These are phyloP conservation scores for Danielozyma ontarioensis DNA, from an alignment of 805 yeast species.

Conservation along the genomic window DNA sequence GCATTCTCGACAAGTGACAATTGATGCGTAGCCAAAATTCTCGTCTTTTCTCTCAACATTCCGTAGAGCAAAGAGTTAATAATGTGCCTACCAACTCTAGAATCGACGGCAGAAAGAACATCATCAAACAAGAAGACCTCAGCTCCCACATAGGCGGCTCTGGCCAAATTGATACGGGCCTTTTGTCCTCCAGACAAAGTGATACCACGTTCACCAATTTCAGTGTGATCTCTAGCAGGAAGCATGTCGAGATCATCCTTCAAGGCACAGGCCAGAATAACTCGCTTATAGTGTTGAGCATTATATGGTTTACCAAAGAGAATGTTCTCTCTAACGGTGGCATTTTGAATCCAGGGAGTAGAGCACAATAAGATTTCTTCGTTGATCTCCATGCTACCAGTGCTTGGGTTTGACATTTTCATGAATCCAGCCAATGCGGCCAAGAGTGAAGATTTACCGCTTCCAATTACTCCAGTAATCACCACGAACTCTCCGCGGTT, in stretches of 20 bases:
- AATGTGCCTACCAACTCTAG: conserved; percentile 39
- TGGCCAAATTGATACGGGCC: conserved; percentile 40
- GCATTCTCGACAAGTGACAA: conserved; percentile 34
- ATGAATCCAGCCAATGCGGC: conserved; percentile 37
- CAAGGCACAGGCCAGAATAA: conserved; percentile 35
- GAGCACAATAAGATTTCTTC: conserved; percentile 31
- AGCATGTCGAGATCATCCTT: conserved; percentile 31
- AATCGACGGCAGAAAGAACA: conserved; percentile 41
- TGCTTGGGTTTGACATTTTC: conserved; percentile 22
- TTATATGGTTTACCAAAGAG: conserved; percentile 32
- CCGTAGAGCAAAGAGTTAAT: conserved; percentile 30
- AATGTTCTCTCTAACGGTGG: conserved; percentile 37
- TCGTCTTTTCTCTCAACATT: conserved; percentile 27
- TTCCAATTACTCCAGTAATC: conserved; percentile 39
- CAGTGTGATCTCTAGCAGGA: conserved; percentile 36
- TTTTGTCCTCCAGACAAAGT: conserved; percentile 44
- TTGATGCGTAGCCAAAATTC: conserved; percentile 40
- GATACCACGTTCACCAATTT: conserved; percentile 42
- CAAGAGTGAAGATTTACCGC: conserved; percentile 39
- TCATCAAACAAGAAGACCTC: conserved; percentile 36
- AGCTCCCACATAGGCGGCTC: conserved; percentile 34
- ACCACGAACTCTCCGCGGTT: conserved; percentile 33
- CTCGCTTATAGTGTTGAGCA: conserved; percentile 19
- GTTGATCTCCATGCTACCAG: conserved; percentile 20
- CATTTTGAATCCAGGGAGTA: conserved; percentile 40